Percentiles rank a stretch among this genome's conserved stretches.
phyloP scores from a whole-genome alignment of 208 protist species.

The Blastocrithidia nonstop region DNA sequence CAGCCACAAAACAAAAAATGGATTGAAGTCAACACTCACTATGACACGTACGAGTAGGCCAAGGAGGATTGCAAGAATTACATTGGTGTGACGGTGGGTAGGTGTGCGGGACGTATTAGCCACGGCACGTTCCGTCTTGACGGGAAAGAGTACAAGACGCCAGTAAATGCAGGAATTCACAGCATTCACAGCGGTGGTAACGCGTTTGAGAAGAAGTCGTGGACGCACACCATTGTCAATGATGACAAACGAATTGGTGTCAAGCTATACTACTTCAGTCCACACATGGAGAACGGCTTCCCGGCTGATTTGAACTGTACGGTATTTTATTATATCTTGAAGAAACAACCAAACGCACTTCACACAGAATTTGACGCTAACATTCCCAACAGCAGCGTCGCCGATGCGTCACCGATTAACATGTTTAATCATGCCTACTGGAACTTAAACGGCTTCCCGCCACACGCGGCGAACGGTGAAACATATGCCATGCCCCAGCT shows the following conservation, averaged over 20 bases:
- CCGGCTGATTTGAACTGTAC: conserved; percentile 15
- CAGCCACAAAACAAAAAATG: conserved; percentile 11
- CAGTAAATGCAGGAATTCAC: conserved; percentile 11
- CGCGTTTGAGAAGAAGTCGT: conserved; percentile 47
- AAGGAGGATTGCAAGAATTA: conserved; percentile 16
- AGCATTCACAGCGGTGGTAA: conserved; percentile 38
- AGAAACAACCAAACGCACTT: conserved; percentile 10
- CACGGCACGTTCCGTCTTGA: conserved; percentile 28
- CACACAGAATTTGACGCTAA: conserved; percentile 12
- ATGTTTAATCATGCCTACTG: conserved; percentile 52
- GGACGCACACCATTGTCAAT: conserved; percentile 16
- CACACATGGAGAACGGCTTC: conserved; percentile 22
- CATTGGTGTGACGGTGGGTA: conserved; percentile 44
- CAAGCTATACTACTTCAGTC: conserved; percentile 12
- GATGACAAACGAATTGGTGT: conserved; percentile 10
- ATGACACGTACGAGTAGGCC: conserved; percentile 28
- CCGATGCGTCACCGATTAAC: conserved; percentile 21
- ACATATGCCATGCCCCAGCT: conserved; percentile 6
- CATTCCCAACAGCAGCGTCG: conserved; percentile 14
- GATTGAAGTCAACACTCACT: conserved; percentile 43
- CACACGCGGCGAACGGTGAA: conserved; percentile 3
- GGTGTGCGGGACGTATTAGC: conserved; percentile 39
- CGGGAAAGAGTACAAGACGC: conserved; percentile 15
- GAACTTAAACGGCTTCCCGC: conserved; percentile 37
- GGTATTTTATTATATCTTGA: conserved; percentile 14